These are phyloP conservation scores for Ceratopteris richardii DNA, from an alignment of 75 land plant genomes.

Conservation along the genomic window DNA sequence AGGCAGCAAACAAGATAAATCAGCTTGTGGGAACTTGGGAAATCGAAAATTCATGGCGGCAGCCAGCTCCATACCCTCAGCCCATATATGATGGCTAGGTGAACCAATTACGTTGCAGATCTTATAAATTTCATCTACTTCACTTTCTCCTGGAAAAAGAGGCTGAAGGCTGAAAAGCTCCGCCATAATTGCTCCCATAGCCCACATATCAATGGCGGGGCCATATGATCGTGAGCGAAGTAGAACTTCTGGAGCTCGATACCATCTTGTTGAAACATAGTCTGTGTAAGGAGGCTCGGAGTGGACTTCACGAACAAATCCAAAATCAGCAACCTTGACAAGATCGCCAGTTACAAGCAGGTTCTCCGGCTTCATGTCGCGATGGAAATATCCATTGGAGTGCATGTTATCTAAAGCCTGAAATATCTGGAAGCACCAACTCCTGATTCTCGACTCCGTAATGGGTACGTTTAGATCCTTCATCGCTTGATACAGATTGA, in stretches of 20 bases:
- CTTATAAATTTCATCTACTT: conserved; percentile 66
- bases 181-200: too few species aligned
- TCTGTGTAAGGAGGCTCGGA: too few species aligned
- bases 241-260: too few species aligned
- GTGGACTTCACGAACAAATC: conserved; percentile 77
- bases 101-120: conserved; percentile 72
- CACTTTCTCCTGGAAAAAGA: conserved; percentile 85
- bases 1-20: conserved; percentile 57
- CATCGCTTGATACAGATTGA: conserved; percentile 69
- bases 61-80: conserved; percentile 55
- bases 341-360: conserved; percentile 66
- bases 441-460: conserved; percentile 52
- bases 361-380: conserved; percentile 91
- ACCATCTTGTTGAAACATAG: too few species aligned
- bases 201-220: too few species aligned
- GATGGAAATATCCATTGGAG: conserved; percentile 64
- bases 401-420: conserved; percentile 79
- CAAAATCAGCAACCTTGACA: conserved; percentile 94
- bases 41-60: conserved; percentile 32
- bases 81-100: conserved; percentile 51
- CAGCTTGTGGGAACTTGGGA: conserved; percentile 42
- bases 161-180: too few species aligned
- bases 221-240: conserved; percentile 50
- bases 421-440: conserved; percentile 56
- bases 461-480: conserved; percentile 32